Evolutionary conservation across 345 rosid species (phyloP).

Genomic region (Diplotaxis tenuifolia): DNA sequence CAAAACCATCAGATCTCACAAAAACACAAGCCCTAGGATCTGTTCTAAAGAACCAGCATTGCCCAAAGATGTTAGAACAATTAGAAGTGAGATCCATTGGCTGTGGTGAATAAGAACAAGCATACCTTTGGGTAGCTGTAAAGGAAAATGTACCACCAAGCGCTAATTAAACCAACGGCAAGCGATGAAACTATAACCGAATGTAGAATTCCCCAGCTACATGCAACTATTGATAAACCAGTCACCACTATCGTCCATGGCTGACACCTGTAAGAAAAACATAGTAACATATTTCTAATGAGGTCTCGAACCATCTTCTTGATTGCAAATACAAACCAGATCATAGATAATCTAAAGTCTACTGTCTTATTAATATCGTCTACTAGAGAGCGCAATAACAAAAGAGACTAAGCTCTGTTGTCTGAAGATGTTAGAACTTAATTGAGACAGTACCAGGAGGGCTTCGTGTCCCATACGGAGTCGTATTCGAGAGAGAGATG

Average conservation of each 20-base stretch:
- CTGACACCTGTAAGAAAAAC: slow-evolving; percentile 66
- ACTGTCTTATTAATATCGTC: no score
- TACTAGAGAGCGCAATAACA: no score
- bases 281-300: neutral
- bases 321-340: neutral
- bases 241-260: slow-evolving; percentile 90
- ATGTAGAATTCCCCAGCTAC: slow-evolving; percentile 69
- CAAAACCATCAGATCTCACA: neutral
- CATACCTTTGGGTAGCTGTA: slow-evolving; percentile 86
- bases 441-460: slow-evolving; percentile 60
- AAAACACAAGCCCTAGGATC: neutral
- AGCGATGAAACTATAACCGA: slow-evolving; percentile 56
- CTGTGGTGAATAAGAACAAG: neutral
- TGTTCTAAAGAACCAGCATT: neutral
- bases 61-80: neutral
- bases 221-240: slow-evolving; percentile 52
- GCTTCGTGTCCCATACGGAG: slow-evolving; percentile 98
- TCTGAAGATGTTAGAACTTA: neutral
- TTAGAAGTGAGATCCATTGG: neutral
- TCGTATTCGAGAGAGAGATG: slow-evolving; percentile 90
- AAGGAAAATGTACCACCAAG: slow-evolving; percentile 91
- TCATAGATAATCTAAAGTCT: no score
- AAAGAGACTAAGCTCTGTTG: neutral
- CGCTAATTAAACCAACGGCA: slow-evolving; percentile 42
- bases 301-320: neutral